A percentile compares a stretch with the other conserved stretches of the same genome.
These are phyloP conservation scores for Fraxinus xanthoxyloides DNA, from an alignment of 305 asterid genomes.

Conservation along the genomic window DNA sequence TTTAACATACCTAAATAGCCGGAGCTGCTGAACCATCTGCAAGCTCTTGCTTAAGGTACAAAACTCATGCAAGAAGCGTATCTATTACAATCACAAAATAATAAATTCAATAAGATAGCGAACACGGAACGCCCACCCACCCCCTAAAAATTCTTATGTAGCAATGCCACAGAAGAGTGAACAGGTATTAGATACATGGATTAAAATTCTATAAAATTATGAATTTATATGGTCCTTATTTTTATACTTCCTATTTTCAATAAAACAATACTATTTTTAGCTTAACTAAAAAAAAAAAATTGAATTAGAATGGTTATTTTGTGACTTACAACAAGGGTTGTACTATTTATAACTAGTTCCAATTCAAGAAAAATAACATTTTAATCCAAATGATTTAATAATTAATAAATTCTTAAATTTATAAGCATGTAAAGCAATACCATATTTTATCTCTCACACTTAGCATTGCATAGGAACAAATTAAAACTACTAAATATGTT, in stretches of 20 bases:
- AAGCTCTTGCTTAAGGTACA: slow-evolving; percentile 90
- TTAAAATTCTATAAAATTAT: not conserved
- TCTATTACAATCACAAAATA: slow-evolving; percentile 36
- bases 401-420: not conserved
- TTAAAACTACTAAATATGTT: not conserved
- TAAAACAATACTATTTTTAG: not conserved
- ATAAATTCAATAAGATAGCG: not conserved
- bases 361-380: slow-evolving; percentile 1
- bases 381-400: not conserved
- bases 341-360: not conserved
- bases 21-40: slow-evolving; percentile 89
- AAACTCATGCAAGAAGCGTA: slow-evolving; percentile 87
- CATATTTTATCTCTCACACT: not conserved
- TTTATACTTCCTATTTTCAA: not conserved
- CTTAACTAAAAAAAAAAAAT: no score
- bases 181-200: not conserved
- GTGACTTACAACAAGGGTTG: not conserved
- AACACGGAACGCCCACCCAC: not conserved
- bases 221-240: not conserved
- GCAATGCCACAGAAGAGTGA: not conserved
- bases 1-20: slow-evolving; percentile 67
- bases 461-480: not conserved
- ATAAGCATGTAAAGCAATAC: not conserved
- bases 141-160: not conserved
- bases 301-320: not conserved